Conservation (phyloP, 2,329 filamentous ascomycete species). For the Pseudogymnoascus sp. region DNA sequence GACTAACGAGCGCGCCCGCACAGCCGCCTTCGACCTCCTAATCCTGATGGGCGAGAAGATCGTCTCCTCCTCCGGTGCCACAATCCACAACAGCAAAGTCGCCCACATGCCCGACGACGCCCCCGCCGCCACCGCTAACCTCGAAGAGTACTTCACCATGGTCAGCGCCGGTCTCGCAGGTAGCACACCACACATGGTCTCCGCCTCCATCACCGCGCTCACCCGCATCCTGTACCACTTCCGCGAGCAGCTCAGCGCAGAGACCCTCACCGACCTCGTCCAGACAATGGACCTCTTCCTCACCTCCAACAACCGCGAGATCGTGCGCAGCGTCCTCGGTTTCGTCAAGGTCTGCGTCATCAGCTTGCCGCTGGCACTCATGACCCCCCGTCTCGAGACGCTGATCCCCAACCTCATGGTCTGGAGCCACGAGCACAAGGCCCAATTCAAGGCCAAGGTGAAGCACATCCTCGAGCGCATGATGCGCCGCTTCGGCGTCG, state of each 20-base stretch:
- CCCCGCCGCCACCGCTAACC: conserved; percentile 64
- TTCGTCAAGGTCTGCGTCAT: conserved; percentile 97
- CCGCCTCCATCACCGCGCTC: conserved; percentile 89
- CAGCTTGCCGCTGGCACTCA: conserved; percentile 67
- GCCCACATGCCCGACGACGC: conserved; percentile 78
- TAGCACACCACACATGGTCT: conserved; percentile 93
- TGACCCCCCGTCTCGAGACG: conserved; percentile 66
- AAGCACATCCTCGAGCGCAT: conserved; percentile 96
- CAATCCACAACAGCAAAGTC: conserved; percentile 79
- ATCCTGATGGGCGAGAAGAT: conserved; percentile 83
- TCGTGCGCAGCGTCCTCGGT: conserved; percentile 86
- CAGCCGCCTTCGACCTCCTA: conserved; percentile 80
- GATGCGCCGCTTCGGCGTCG: conserved; percentile 81
- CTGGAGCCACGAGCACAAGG: conserved; percentile 98
- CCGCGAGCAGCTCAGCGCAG: conserved; percentile 56
- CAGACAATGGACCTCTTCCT: conserved; percentile 95
- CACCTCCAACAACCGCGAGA: conserved; percentile 92
- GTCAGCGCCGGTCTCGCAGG: conserved; percentile 90
- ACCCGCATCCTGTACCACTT: conserved; percentile 93
- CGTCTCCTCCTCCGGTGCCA: conserved; percentile 52
- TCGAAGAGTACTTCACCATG: conserved; percentile 98
- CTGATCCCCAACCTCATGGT: conserved; percentile 86
- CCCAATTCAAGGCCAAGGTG: conserved; percentile 91
- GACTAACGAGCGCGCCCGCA: conserved; percentile 89
- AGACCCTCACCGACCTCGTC: conserved; percentile 74